These are phyloP conservation scores for Candida insectorum DNA, from an alignment of 805 yeast genomes.

Conservation along the genomic window DNA sequence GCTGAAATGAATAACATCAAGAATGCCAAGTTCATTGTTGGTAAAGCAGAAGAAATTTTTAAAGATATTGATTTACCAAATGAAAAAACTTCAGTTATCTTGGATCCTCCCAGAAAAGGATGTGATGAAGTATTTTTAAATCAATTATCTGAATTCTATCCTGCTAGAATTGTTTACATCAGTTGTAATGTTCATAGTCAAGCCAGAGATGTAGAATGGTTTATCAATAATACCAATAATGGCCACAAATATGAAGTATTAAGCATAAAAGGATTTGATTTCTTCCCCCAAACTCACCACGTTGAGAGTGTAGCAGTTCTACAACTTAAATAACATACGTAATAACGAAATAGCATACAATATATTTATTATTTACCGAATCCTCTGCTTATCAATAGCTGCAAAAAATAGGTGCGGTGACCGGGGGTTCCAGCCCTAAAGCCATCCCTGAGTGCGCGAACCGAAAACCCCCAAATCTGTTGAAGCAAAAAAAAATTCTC, in stretches of 20 bases:
- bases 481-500: too few species aligned
- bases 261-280: constrained; percentile 90
- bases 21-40: constrained; percentile 82
- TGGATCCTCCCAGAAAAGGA: constrained; percentile 98
- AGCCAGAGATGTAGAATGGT: constrained; percentile 88
- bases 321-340: too few species aligned
- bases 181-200: constrained; percentile 98
- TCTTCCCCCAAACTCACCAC: constrained; percentile 93
- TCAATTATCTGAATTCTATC: constrained; percentile 79
- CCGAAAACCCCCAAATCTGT: too few species aligned
- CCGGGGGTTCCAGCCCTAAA: constrained; percentile 12
- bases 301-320: constrained; percentile 86
- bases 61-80: constrained; percentile 73
- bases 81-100: constrained; percentile 77
- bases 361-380: too few species aligned
- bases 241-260: constrained; percentile 69
- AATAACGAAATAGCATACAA: too few species aligned
- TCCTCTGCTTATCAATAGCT: too few species aligned
- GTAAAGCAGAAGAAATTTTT: constrained; percentile 90
- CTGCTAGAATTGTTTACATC: constrained; percentile 87
- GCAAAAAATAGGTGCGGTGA: constrained; percentile 2
- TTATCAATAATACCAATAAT: constrained; percentile 60
- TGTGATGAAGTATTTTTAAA: constrained; percentile 85
- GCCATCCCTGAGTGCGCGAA: constrained; percentile 2
- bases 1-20: constrained; percentile 71